Evolutionary conservation across 73 alveolate genomes (phyloP).

Genomic region (Paramecium primaurelia): DNA sequence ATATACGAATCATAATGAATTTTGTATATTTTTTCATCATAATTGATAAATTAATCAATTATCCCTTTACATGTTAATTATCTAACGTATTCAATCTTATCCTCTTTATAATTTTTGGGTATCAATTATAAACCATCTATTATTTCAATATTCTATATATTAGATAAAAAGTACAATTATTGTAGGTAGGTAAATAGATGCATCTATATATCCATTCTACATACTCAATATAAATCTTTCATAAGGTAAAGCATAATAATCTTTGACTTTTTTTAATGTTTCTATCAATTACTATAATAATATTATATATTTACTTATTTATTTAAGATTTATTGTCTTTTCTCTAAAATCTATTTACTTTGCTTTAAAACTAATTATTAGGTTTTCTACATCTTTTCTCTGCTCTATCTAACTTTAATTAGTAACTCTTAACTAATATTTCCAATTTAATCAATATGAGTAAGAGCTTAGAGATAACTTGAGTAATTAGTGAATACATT

Average conservation of each 20-base stretch:
- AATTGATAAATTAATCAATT: neutral
- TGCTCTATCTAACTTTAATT: neutral
- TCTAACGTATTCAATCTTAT: neutral
- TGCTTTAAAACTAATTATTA: neutral
- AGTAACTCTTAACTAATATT: neutral
- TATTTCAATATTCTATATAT: neutral
- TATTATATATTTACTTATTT: neutral
- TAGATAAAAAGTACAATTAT: neutral
- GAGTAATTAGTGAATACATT: neutral
- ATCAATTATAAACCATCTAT: neutral
- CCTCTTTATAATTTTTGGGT: neutral
- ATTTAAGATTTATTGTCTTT: neutral
- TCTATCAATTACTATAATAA: neutral
- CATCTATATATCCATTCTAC: neutral
- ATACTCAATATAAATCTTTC: neutral
- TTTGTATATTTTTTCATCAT: neutral
- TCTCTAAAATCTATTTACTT: neutral
- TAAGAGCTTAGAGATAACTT: neutral
- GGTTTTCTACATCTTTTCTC: neutral
- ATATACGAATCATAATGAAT: neutral
- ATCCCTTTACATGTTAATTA: slow-evolving; percentile 13
- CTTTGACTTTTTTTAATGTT: neutral
- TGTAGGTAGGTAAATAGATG: neutral
- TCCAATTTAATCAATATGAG: neutral
- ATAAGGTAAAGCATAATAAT: neutral